Base-by-base conservation (phyloP, 2,329 filamentous ascomycete species). In the Colletotrichum melonis region DNA sequence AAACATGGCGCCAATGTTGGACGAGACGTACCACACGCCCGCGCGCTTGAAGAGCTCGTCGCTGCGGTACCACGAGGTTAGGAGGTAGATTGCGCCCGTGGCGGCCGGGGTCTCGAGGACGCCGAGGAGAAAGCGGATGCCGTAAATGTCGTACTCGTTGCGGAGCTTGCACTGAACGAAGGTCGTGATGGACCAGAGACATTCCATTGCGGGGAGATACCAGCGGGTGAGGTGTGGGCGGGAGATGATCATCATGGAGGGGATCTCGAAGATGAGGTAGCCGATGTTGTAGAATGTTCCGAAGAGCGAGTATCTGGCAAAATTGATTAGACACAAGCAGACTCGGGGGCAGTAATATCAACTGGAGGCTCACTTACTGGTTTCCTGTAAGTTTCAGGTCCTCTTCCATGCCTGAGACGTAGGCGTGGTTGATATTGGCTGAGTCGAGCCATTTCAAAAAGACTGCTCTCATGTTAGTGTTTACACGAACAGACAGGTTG, bases 1-100 rank as follows among this genome's bases (percentile, higher is more conserved):
- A 49, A 88, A 85, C 84, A 88, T 87, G 1, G 82, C 80, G 0
- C 85, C 86, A 0, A 88, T 78, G 1, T 84, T 85, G 49, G 85
- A 86, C 2, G 83, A 85, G 1, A 86, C 81, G 54, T 82, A 88
- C 82, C 86, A 88, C 1, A 86, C 81, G 0, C 85, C 85, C 0
- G 84, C 84, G 7, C 87, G 82, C 75, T 88, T 88, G 74, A 85
- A 87, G 0, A 82, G 78, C 35, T 81, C 79, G 14, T 75, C 69
- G 19, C 75, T 76, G 7, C 76, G 78, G 57, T 81, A 81, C 80
- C 79, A 81, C 1, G 77, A 79, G 2, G 77, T 75, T 5, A 81
- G 76, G 0, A 81, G 67, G 64, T 79, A 80, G 4, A 79, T 75
- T 5, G 69, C 67, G 5, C 74, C 74, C 3, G 71, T 69, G 12